Evolutionary conservation across 1,139 yeast genomes (phyloP).

Genomic region (Taphrina pruni): DNA sequence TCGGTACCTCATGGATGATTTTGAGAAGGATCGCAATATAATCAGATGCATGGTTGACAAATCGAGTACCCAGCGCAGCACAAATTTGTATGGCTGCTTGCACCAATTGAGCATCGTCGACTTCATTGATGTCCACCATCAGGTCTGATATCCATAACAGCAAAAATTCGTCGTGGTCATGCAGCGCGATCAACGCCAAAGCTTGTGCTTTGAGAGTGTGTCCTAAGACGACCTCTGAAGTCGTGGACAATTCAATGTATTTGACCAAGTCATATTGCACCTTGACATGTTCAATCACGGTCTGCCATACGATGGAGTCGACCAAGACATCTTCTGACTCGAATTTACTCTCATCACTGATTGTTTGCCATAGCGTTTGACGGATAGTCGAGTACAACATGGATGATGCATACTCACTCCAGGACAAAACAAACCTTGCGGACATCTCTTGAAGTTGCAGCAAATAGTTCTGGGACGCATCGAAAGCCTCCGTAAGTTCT

Average conservation of each 20-base stretch:
- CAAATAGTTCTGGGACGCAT: not conserved
- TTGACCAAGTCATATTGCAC: constrained; percentile 18
- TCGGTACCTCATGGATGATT: not conserved
- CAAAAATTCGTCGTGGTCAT: not conserved
- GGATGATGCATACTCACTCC: constrained; percentile 16
- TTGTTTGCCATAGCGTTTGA: constrained; percentile 8
- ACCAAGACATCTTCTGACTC: constrained; percentile 8
- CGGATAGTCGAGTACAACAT: not conserved
- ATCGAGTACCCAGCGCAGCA: constrained; percentile 22
- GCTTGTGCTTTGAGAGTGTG: not conserved
- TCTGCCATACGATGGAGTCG: constrained; percentile 26
- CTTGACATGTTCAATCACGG: constrained; percentile 12
- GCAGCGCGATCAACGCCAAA: constrained; percentile 2
- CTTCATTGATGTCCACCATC: constrained; percentile 10
- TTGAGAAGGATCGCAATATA: not conserved
- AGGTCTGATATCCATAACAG: constrained; percentile 21
- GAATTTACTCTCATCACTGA: not conserved
- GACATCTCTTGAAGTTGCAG: constrained; percentile 15
- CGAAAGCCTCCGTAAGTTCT: not conserved
- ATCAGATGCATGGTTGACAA: constrained; percentile 14
- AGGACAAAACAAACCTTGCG: constrained; percentile 20
- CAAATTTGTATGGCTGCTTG: constrained; percentile 14
- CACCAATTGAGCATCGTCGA: constrained; percentile 20
- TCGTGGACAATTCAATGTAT: constrained; percentile 6
- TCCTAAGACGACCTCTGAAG: constrained; percentile 22